Base-by-base conservation (phyloP, 1,284 basidiomycete species). In the Coniferiporia weirii region DNA sequence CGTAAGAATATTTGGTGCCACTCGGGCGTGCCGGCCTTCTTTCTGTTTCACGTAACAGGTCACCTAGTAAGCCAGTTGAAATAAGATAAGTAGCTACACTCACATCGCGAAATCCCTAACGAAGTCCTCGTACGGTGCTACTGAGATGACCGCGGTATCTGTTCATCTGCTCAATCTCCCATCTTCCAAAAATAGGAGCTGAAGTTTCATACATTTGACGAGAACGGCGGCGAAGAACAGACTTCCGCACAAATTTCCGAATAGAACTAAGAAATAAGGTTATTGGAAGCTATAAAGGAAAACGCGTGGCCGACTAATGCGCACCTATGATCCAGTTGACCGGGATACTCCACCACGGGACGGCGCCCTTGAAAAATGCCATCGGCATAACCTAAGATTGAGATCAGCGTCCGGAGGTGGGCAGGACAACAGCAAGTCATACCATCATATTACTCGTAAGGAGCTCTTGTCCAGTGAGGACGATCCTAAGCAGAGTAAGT, bases 391-490 rank as follows among this genome's bases (percentile, higher is more conserved):
- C 77, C 85, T 59, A 20, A 46, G 4, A 47, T 36, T 9, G 20
- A 43, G 27, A 27, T 44, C 38, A 50, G 43, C 57, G 27, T 58
- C 27, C 32, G 43, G 40, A 9, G 6, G 32, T 51, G 43, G 20
- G 12, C 8, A 27, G 9, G 63, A 8, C 61, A 36, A 44, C 51
- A 34, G 51, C 45, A 3, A 10, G 10, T 56, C 73, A 54, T 63
- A 87, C 85, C 85, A 89, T 82, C 80, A 89, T 84, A 67, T 88
- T 87, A 65, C 86, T 88, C 58, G 87, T 89, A 48, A 89, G 69
- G 1, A 89, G 76, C 63, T 89, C 87, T 55, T 82, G 75, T 1
- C 83, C 83, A 71, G 87, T 84, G 20, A 89, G 72, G 15, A 87
- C 79, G 62, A 89, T 88, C 87, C 87, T 89, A 6, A 49, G 43